A percentile compares a stretch with the other conserved stretches of the same genome.
These are phyloP conservation scores for Neofusicoccum sp. DNA, from an alignment of 2,329 filamentous ascomycete species.

Conservation along the genomic window DNA sequence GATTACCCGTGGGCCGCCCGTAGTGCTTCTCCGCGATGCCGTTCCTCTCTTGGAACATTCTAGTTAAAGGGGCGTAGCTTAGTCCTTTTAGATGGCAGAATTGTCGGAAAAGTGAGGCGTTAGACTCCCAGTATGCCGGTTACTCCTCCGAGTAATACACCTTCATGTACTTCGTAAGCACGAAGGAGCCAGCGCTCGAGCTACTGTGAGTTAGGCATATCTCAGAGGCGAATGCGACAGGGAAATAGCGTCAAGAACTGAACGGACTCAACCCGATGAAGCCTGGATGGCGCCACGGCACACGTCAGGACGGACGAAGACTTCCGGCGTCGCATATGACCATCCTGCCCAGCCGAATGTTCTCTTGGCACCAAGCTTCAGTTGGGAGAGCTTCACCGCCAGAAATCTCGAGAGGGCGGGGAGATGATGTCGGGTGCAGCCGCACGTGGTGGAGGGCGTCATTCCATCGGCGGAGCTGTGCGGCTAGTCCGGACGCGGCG, in stretches of 20 bases:
- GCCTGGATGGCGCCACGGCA: too few species aligned
- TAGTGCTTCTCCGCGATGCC: not conserved
- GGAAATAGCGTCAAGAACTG: not conserved
- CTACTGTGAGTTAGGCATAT: too few species aligned
- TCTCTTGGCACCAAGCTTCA: too few species aligned
- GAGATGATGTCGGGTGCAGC: not conserved
- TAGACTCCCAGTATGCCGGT: not conserved
- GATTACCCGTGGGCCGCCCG: not conserved
- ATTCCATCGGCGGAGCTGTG: too few species aligned
- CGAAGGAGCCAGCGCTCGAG: too few species aligned
- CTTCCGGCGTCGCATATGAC: not conserved
- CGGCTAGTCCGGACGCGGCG: conserved; percentile 10
- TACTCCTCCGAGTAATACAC: not conserved
- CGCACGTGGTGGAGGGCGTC: too few species aligned
- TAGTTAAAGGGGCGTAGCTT: not conserved
- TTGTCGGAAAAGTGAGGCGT: not conserved
- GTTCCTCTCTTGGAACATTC: not conserved
- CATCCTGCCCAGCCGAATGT: not conserved
- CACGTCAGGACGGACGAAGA: too few species aligned
- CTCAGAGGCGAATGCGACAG: too few species aligned
- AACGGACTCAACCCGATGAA: not conserved
- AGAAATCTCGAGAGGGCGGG: too few species aligned
- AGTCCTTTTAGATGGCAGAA: not conserved
- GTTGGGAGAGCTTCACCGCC: too few species aligned
- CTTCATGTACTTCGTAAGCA: not conserved